Evolutionary conservation across 225 moss, liverwort and hornwort genomes (phyloP), one percentile per base, ranked within the genome.

Genomic region (Marchantia paleacea): DNA sequence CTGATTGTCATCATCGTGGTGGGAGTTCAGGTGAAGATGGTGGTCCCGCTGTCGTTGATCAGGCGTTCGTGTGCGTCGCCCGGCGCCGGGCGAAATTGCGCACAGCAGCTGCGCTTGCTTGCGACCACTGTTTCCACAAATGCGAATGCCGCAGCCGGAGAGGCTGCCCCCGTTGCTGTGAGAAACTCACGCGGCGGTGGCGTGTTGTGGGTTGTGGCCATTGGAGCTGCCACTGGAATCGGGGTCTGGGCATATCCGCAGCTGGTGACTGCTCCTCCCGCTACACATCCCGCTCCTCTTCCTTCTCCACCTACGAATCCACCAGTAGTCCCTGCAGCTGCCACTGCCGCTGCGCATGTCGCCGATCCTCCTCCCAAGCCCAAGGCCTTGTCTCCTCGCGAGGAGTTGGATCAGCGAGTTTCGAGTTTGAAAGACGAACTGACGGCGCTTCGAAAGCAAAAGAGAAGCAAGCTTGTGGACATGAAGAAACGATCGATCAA

Each of bases 401-500:
- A 92, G 72, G 92, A 90, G 78, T 81, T 96, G 74, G 70, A 82
- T n/a, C 81, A 88, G 68, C 88, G 91, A 81, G 48, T 92, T 30
- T 81, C 84, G 10, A 54, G 15, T 15, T 63, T 96, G 81, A 85
- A 85, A 84, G 72, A 81, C 6, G 94, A 96, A 66, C 88, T 96
- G 31, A 85, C 87, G 63, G 83, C 77, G 12, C 88, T 94, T 24
- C 91, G 96, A 67, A 92, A 91, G 88, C 82, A 90, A 19, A 92
- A 92, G 82, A 91, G 87, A 29, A 90, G 88, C 81, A 88, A 90
- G 70, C 85, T 94, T 31, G 73, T 92, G 11, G 89, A 94, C 74
- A 83, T 94, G 94, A 92, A 96, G 87, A 94, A 96, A 73, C 84
- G 89, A 64, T 84, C 78, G 12, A 89, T 96, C 78, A 96, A 94